Evolutionary conservation across 305 asterid genomes (phyloP).

Genomic region (Solanum aculeatissimum): DNA sequence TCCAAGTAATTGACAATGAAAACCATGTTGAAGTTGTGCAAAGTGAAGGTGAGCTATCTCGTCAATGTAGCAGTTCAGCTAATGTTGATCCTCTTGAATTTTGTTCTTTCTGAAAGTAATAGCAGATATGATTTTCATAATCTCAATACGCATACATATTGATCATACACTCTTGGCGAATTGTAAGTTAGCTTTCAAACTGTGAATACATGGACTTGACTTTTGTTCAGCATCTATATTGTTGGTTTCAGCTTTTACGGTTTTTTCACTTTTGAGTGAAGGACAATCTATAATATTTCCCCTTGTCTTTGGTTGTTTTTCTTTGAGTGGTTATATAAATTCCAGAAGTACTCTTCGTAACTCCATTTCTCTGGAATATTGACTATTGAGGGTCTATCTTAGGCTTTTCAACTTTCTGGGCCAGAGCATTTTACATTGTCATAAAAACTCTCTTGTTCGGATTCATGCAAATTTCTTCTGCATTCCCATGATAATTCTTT

Average conservation of each 20-base stretch:
- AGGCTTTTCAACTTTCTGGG: background rate
- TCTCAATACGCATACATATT: background rate
- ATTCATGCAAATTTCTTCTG: background rate
- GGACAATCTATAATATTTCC: background rate
- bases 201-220: background rate
- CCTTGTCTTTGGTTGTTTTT: background rate
- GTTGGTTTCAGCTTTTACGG: background rate
- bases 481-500: background rate
- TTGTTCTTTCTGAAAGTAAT: background rate
- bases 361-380: background rate
- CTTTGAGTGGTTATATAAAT: background rate
- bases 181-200: background rate
- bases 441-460: background rate
- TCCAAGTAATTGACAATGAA: constrained; percentile 58
- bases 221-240: background rate
- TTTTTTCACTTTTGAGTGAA: background rate
- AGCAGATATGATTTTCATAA: background rate
- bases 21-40: constrained; percentile 67
- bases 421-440: background rate
- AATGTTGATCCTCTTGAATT: constrained; percentile 1
- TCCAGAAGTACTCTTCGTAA: background rate
- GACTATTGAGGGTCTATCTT: background rate
- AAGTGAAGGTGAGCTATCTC: constrained; percentile 62
- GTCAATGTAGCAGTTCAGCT: constrained; percentile 5
- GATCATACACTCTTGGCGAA: background rate